Base-by-base conservation (phyloP, 1,139 yeast species). In the Pichia sp. region DNA sequence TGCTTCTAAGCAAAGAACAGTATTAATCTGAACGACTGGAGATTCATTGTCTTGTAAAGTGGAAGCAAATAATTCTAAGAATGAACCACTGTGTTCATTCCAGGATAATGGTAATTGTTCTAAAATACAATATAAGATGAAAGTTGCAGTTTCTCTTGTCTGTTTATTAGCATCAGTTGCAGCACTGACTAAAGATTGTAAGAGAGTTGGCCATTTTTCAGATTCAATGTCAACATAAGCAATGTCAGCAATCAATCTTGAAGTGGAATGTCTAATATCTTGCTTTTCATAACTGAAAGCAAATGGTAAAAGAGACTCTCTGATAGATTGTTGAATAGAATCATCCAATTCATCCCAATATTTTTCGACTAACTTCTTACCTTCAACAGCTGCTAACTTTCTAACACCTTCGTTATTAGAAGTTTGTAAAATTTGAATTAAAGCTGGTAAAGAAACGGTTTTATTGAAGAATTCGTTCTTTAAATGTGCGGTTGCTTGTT, bases 311-410 rank as follows among this genome's bases (percentile, higher is more conserved):
- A 90, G 68, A 25, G 92, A 74, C 40, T 73, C 71, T 64, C 86
- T 82, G 63, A 92, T 82, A 49, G 74, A 73, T 40, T 75, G 71
- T 67, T 81, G 80, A 50, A 78, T 63, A 9, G 73, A 59, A 25
- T 68, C 77, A 58, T 82, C 84, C 45, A 79, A 64, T 29, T 65
- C 57, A 38, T 73, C 79, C 98, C 98, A 92, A 62, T 80, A 81
- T 56, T 76, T 73, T 46, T 76, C 62, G 44, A 88, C 80, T 63
- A 85, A 77, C 68, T 94, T 92, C 70, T 96, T 81, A 40, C 90
- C 90, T 69, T 92, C 98, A 52, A 92, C 96, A 53, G 97, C 95
- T 18, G 97, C 95, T 56, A 92, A 74, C 68, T 89, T 96, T 64
- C 77, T 79, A 57, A 85, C 66, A 59, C 81, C 80, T 52, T 74